These are phyloP conservation scores for Blumeria hordei DNA, from an alignment of 2,329 filamentous ascomycete species.

Conservation along the genomic window DNA sequence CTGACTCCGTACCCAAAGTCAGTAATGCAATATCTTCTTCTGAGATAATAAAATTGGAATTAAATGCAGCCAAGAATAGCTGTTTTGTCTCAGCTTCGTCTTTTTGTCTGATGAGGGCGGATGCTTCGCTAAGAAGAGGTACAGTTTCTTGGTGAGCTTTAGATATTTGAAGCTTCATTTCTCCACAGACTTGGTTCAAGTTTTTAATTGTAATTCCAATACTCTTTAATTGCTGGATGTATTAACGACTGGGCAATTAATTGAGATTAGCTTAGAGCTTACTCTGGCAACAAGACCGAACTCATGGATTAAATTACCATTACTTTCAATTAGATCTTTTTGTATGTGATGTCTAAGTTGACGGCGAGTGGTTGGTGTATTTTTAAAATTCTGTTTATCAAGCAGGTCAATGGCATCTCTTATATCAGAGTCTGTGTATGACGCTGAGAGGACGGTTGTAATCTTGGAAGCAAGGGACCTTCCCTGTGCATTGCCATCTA, in stretches of 20 bases:
- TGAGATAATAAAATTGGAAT: slow-evolving; percentile 59
- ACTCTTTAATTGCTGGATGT: slow-evolving; percentile 51
- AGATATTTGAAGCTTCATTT: slow-evolving; percentile 55
- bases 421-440: slow-evolving; percentile 81
- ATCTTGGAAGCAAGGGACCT: slow-evolving; percentile 60
- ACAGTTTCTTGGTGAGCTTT: slow-evolving; percentile 52
- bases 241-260: no score
- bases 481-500: slow-evolving; percentile 9
- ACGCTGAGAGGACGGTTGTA: slow-evolving; percentile 66
- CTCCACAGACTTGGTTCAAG: slow-evolving; percentile 55
- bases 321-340: slow-evolving; percentile 78
- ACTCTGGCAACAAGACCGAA: slow-evolving; percentile 81
- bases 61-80: slow-evolving; percentile 52
- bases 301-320: slow-evolving; percentile 68
- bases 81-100: slow-evolving; percentile 58
- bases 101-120: slow-evolving; percentile 46
- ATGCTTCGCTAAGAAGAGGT: slow-evolving; percentile 55
- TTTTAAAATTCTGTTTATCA: slow-evolving; percentile 45
- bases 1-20: slow-evolving; percentile 55
- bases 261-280: not conserved
- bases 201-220: slow-evolving; percentile 58
- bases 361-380: slow-evolving; percentile 55
- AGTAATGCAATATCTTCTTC: slow-evolving; percentile 56
- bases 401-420: slow-evolving; percentile 60
- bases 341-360: slow-evolving; percentile 64